These are phyloP conservation scores for Trametes coccinea DNA, from an alignment of 768 basidiomycete genomes.

Conservation along the genomic window DNA sequence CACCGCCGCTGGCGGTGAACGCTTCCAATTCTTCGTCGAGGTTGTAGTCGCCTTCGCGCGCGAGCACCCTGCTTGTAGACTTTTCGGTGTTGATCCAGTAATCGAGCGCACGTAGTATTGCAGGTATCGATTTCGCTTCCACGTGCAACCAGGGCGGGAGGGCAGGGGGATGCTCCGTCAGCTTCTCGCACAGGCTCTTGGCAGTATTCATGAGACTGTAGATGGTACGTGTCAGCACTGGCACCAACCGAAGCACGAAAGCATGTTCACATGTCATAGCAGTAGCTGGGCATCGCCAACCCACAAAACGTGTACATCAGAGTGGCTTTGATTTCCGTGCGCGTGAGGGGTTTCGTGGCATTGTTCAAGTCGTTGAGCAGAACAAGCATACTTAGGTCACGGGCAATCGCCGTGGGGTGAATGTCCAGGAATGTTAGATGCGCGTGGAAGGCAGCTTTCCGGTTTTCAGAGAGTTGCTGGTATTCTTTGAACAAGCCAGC, in stretches of 20 bases:
- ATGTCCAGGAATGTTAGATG: constrained; percentile 25
- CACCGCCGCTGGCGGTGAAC: no score
- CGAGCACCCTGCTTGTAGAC: constrained; percentile 8
- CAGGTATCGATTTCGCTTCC: constrained; percentile 1
- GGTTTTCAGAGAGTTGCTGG: not conserved
- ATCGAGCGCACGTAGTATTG: not conserved
- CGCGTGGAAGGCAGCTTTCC: not conserved
- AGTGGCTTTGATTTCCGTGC: constrained; percentile 14
- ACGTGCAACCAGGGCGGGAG: constrained; percentile 24
- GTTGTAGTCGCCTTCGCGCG: no score
- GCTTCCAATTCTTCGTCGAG: no score
- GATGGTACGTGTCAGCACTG: not conserved
- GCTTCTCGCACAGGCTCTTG: not conserved
- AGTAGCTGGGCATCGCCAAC: constrained; percentile 6
- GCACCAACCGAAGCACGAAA: not conserved
- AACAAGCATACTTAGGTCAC: constrained; percentile 21
- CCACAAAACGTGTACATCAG: constrained; percentile 12
- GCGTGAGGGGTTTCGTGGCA: not conserved
- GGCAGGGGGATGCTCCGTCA: constrained; percentile 5
- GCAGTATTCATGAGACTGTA: constrained; percentile 9
- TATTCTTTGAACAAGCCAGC: constrained; percentile 10
- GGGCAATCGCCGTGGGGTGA: constrained; percentile 18
- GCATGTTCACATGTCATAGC: constrained; percentile 4
- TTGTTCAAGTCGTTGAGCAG: constrained; percentile 14
- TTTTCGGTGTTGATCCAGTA: not conserved